phyloP scores from a whole-genome alignment of 495 filamentous ascomycete species.

The Annulohypoxylon moriforme region DNA sequence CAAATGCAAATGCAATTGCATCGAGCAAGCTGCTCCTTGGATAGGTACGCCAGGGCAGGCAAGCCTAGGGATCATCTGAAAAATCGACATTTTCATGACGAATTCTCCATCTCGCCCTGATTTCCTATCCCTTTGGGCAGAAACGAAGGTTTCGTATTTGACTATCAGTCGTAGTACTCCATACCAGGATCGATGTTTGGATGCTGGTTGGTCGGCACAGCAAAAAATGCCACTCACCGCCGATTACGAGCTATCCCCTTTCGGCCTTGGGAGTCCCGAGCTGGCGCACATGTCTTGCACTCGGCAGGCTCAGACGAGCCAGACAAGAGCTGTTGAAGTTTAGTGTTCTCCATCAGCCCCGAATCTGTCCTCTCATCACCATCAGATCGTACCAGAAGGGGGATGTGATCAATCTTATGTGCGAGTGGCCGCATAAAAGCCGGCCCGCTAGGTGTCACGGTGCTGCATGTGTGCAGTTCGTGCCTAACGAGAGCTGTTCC shows the following conservation, averaged over 20 bases:
- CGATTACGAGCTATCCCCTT: constrained; percentile 43
- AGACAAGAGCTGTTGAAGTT: constrained; percentile 31
- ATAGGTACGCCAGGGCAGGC: constrained; percentile 33
- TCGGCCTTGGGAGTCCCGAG: constrained; percentile 38
- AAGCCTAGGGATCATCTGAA: constrained; percentile 32
- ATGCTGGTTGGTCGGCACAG: constrained; percentile 38
- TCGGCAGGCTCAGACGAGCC: constrained; percentile 31
- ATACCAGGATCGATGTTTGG: constrained; percentile 27
- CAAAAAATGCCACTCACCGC: constrained; percentile 40
- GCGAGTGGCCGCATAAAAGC: constrained; percentile 48
- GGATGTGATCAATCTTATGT: constrained; percentile 46
- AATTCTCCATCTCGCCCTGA: constrained; percentile 39
- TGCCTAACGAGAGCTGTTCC: constrained; percentile 46
- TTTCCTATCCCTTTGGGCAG: constrained; percentile 46
- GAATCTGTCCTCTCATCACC: constrained; percentile 41
- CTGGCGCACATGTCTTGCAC: constrained; percentile 43
- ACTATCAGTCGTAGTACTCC: constrained; percentile 41
- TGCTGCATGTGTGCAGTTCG: constrained; percentile 42
- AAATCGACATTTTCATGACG: constrained; percentile 36
- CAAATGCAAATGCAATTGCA: constrained; percentile 21
- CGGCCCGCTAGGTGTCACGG: constrained; percentile 46
- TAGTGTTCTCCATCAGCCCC: constrained; percentile 45
- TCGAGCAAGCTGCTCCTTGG: constrained; percentile 14
- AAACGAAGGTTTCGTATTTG: constrained; percentile 46
- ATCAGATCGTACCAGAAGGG: constrained; percentile 48